Evolutionary conservation across 148 eudicot genomes (phyloP).

Genomic region (Mesembryanthemum crystallinum): DNA sequence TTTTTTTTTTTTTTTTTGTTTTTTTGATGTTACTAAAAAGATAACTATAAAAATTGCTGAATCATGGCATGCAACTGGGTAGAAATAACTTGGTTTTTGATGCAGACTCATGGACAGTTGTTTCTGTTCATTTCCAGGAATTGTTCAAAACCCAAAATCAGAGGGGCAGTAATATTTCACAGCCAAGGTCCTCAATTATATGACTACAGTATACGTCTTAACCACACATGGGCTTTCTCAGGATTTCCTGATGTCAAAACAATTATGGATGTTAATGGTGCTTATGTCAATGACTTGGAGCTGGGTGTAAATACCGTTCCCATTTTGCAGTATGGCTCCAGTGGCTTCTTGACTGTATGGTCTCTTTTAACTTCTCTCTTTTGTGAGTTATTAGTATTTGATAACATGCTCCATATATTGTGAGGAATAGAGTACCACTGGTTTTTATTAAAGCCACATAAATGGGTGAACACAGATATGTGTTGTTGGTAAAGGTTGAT

Average conservation of each 20-base stretch:
- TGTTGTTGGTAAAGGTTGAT: too few species aligned
- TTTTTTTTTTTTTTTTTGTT: background rate
- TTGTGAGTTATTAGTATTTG: background rate
- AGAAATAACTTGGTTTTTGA: background rate
- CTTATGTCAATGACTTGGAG: slow-evolving; percentile 88
- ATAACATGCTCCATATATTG: background rate
- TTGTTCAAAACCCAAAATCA: slow-evolving; percentile 72
- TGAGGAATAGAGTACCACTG: background rate
- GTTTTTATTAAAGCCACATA: too few species aligned
- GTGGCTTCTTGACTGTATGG: slow-evolving; percentile 96
- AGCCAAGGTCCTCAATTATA: slow-evolving; percentile 78
- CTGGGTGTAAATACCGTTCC: slow-evolving; percentile 77
- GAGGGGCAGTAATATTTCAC: slow-evolving; percentile 95
- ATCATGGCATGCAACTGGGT: background rate
- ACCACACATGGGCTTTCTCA: slow-evolving; percentile 96
- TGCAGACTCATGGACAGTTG: slow-evolving; percentile 7
- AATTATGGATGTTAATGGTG: slow-evolving; percentile 95
- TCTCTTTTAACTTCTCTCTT: slow-evolving; percentile 25
- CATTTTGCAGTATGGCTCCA: slow-evolving; percentile 85
- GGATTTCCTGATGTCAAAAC: slow-evolving; percentile 91
- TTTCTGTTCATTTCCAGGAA: slow-evolving; percentile 47
- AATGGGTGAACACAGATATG: too few species aligned
- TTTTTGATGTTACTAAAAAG: background rate
- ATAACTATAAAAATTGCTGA: background rate
- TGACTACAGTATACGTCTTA: slow-evolving; percentile 97